Evolutionary conservation across 202 grass and related monocot species (phyloP), one percentile per base, ranked within the genome.

Genomic region (Carex arenaria): DNA sequence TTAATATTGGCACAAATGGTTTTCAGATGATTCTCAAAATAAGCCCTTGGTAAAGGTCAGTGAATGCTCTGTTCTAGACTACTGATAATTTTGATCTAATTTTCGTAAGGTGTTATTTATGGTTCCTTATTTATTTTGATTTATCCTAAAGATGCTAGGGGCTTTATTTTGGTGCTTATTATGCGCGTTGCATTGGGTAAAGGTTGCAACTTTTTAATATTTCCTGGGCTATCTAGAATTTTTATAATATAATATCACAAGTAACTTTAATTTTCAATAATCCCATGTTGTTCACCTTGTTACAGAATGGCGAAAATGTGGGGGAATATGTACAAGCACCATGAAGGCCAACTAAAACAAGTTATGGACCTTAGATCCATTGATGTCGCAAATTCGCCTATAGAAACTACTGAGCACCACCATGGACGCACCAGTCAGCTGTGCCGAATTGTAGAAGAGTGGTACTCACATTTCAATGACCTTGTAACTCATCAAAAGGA

Each of bases 281-380:
- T 67, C 47, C 38, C 40, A 19, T 15, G 14, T 82, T 82, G 23
- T 55, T 81, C 56, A 45, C 34, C 62, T 52, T 87, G 32, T 72
- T 78, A 87, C 84, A 99, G 96, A 85, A 88, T 96, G 93, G 88
- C 91, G 8, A 92, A 91, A 82, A 99, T 99, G 96, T 99, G 96
- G 96, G 86, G 93, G 61, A 86, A 85, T 32, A 96, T 99, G 96
- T 81, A 75, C 72, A 28, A 68, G 28, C 90, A 99, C 86, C 96
- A 99, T 22, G 79, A 36, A 55, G 81, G 81, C 14, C 96, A 99
- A 81, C 87, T 94, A 80, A 86, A 87, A 82, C 89, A 67, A 83
- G 90, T 94, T 51, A 14, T 85, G 62, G 75, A 94, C 38, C 85
- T 99, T 80, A 99, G 85, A 83, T 85, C 88, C 15, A 75, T 92